Evolutionary conservation across 2,329 filamentous ascomycete genomes (phyloP).

Genomic region (Davidsoniella virescens): DNA sequence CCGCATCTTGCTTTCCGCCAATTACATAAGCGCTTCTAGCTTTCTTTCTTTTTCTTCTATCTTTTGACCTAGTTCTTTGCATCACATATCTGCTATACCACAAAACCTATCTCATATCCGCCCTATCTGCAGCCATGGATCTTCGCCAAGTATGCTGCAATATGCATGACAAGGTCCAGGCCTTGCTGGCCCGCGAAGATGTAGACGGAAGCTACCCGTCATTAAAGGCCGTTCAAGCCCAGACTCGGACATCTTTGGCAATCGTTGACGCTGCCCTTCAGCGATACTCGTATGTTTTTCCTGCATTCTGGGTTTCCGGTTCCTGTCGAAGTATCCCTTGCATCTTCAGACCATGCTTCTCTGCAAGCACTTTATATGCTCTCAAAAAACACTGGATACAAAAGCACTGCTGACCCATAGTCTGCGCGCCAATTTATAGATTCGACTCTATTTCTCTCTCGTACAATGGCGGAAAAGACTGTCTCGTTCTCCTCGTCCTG

Average conservation of each 20-base stretch:
- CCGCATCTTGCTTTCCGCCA: no score
- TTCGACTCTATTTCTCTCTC: constrained; percentile 28
- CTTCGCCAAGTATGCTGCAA: constrained; percentile 30
- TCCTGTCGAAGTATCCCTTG: no score
- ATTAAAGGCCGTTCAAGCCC: constrained; percentile 51
- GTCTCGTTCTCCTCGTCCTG: constrained; percentile 70
- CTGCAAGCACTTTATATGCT: background rate
- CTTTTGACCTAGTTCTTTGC: no score
- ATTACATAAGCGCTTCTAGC: no score
- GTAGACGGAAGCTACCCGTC: constrained; percentile 28
- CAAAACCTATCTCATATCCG: background rate
- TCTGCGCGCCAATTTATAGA: constrained; percentile 1
- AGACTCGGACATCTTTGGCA: constrained; percentile 54
- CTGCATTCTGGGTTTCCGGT: constrained; percentile 1
- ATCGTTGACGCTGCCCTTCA: constrained; percentile 62
- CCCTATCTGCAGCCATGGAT: constrained; percentile 7
- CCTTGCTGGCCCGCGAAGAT: constrained; percentile 47
- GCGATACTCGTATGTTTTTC: constrained; percentile 49
- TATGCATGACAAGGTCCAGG: constrained; percentile 42
- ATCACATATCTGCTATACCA: background rate
- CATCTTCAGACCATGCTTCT: background rate
- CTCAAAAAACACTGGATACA: background rate
- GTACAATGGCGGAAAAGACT: constrained; percentile 86
- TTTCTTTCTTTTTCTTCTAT: no score
- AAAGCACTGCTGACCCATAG: background rate